These are phyloP conservation scores for Pythium aphanidermatum DNA, from an alignment of 352 stramenopile genomes.

Conservation along the genomic window DNA sequence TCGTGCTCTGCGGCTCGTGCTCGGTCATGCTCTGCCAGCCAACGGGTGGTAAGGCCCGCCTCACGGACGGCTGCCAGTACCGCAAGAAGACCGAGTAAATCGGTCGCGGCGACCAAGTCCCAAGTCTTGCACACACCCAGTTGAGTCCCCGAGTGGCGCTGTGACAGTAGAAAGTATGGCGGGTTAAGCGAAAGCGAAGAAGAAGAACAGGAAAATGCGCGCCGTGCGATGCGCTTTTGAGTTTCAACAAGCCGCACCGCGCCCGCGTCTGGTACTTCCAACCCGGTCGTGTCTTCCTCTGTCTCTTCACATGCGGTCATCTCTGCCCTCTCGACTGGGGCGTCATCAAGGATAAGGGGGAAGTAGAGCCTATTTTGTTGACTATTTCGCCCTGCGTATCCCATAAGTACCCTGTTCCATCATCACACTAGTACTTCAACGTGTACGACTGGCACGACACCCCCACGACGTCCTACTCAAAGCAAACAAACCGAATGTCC, in stretches of 20 bases:
- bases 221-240: slow-evolving; percentile 6
- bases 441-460: too few relatives aligned
- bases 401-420: not conserved
- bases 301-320: too few relatives aligned
- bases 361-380: slow-evolving; percentile 16
- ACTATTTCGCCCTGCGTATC: not conserved
- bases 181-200: slow-evolving; percentile 24
- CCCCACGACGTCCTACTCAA: too few relatives aligned
- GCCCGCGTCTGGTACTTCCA: slow-evolving; percentile 5
- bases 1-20: slow-evolving; percentile 96
- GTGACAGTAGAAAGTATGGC: slow-evolving; percentile 33
- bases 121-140: slow-evolving; percentile 3
- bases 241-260: too few relatives aligned
- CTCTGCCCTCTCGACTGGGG: too few relatives aligned
- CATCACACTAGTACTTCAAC: too few relatives aligned
- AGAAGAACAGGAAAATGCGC: slow-evolving; percentile 20
- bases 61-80: slow-evolving; percentile 99
- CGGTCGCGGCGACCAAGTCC: not conserved
- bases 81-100: slow-evolving; percentile 99
- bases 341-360: slow-evolving; percentile 2
- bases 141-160: slow-evolving; percentile 15
- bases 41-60: slow-evolving; percentile 95
- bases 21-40: slow-evolving; percentile 98
- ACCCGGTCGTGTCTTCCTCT: not conserved
- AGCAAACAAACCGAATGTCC: too few relatives aligned